Evolutionary conservation across 2,329 filamentous ascomycete genomes (phyloP).

Genomic region (Ustilaginoidea virens): DNA sequence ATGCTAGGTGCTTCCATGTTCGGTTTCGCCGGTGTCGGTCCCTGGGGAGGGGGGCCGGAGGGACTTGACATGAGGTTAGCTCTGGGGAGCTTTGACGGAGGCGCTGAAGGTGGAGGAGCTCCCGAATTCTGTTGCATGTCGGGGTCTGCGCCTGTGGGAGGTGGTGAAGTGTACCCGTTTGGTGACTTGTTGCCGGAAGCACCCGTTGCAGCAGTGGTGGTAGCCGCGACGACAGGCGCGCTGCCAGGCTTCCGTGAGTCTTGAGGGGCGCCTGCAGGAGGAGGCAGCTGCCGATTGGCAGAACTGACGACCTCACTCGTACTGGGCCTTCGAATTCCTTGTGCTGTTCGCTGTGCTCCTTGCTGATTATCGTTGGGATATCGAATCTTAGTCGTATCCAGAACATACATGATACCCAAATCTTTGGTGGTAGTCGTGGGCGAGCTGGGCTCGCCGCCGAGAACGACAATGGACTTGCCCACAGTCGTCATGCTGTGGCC

Average conservation of each 20-base stretch:
- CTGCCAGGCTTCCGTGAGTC: constrained; percentile 2
- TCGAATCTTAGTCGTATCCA: constrained; percentile 91
- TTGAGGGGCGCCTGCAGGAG: constrained; percentile 8
- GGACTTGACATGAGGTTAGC: constrained; percentile 17
- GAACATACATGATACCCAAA: constrained; percentile 73
- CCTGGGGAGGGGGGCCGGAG: constrained; percentile 37
- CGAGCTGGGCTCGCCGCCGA: constrained; percentile 89
- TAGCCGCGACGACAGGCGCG: neutral
- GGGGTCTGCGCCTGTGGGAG: constrained; percentile 23
- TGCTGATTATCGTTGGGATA: constrained; percentile 65
- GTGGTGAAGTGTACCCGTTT: constrained; percentile 25
- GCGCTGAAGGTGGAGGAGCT: constrained; percentile 5
- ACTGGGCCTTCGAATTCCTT: constrained; percentile 26
- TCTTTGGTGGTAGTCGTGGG: constrained; percentile 68
- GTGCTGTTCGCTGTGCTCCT: constrained; percentile 21
- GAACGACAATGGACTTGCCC: constrained; percentile 79
- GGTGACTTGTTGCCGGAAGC: constrained; percentile 17
- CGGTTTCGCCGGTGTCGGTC: constrained; percentile 34
- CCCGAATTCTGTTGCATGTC: constrained; percentile 18
- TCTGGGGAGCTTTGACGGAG: constrained; percentile 20
- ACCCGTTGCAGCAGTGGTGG: neutral
- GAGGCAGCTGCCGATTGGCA: constrained; percentile 19
- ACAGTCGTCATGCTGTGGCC: constrained; percentile 97
- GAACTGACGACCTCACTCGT: constrained; percentile 17
- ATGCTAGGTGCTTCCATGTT: constrained; percentile 22